Evolutionary conservation across 306 rosid genomes (phyloP), one percentile per base, ranked within the genome.

Genomic region (Acacia crassicarpa): DNA sequence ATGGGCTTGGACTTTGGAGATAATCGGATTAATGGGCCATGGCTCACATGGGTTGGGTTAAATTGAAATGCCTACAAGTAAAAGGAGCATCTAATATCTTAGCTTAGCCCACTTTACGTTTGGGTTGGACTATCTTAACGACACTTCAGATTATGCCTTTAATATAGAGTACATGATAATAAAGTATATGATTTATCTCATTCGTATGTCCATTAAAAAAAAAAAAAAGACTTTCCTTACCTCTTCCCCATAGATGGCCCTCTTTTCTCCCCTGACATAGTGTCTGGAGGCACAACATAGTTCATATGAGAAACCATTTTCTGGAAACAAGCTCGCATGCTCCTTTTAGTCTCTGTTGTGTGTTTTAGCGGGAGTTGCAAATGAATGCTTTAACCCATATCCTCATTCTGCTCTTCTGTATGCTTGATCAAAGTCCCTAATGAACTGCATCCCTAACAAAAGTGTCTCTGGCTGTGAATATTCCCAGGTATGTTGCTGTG

Each of bases 401-500:
- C 6, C 46, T 67, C 14, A 67, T 69, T 69, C 15, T 43, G 49
- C 74, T 72, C 43, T 33, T 49, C 41, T 23, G 6, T 13, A 19
- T 44, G 72, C 16, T 46, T 72, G 53, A 49, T 20, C 4, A 30
- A 74, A 48, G 79, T 30, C 53, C 43, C 59, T 75, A 53, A 35
- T 82, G 76, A 77, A 76, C 19, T 53, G 1, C 69, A 59, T 35
- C 43, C 48, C 82, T 30, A 67, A 67, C 58, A 8, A 65, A 72
- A 30, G n/a, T 70, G 22, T 74, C 45, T 67, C 32, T 23, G n/a
- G 56, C 54, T 72, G 35, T 23, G 43, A 72, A 70, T 80, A 45
- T 65, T 43, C 9, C 17, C 74, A 92, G 99, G 84, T 78, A 90
- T 66, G 92, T 96, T 43, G 99, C 98, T 0, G 94, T 96, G 22